Percentiles rank a stretch among this genome's conserved stretches.
Evolutionary conservation across 2,329 filamentous ascomycete species (phyloP).

Genomic region (Hymenoscyphus infarciens): DNA sequence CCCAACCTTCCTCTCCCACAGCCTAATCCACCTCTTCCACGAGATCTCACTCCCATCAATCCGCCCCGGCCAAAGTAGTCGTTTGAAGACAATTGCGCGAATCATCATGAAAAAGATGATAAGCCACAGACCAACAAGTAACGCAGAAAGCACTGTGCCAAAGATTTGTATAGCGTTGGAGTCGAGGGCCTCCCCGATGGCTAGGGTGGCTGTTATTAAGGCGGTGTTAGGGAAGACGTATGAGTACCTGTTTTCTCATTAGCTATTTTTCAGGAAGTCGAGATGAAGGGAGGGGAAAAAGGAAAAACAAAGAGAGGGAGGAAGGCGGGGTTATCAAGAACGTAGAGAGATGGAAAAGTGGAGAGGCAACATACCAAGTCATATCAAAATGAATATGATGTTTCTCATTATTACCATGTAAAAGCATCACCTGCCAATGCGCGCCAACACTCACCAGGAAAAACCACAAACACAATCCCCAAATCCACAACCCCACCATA

Average conservation of each 20-base stretch:
- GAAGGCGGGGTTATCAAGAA: background rate
- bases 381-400: slow-evolving; percentile 69
- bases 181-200: slow-evolving; percentile 61
- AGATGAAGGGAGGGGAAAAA: slow-evolving; percentile 64
- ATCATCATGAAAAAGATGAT: slow-evolving; percentile 69
- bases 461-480: slow-evolving; percentile 81
- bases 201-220: slow-evolving; percentile 64
- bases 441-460: slow-evolving; percentile 77
- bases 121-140: slow-evolving; percentile 64
- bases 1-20: background rate
- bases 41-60: slow-evolving; percentile 19
- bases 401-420: slow-evolving; percentile 38
- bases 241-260: slow-evolving; percentile 49
- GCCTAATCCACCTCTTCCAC: slow-evolving; percentile 15
- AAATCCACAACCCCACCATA: slow-evolving; percentile 73
- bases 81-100: slow-evolving; percentile 57
- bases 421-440: slow-evolving; percentile 62
- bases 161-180: slow-evolving; percentile 60
- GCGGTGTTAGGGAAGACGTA: slow-evolving; percentile 52
- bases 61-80: slow-evolving; percentile 70
- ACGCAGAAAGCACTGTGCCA: slow-evolving; percentile 63
- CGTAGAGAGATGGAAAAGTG: background rate
- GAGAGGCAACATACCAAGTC: slow-evolving; percentile 66
- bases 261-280: slow-evolving; percentile 41
- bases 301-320: too few species aligned